Evolutionary conservation across 2,329 filamentous ascomycete species (phyloP).

Genomic region (Colletotrichum higginsianum): DNA sequence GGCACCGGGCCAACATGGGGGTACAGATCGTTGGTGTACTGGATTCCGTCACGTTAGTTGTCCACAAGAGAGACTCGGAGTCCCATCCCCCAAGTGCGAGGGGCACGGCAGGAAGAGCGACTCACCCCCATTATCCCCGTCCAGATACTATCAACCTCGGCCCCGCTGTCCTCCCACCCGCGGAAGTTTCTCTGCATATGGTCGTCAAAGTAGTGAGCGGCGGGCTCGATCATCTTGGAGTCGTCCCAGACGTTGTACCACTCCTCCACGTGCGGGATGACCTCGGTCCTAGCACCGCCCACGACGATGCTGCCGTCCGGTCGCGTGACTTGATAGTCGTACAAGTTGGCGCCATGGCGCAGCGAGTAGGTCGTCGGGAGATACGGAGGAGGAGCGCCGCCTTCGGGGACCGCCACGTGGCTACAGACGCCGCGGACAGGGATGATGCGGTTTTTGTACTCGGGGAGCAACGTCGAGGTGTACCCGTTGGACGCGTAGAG

Average conservation of each 20-base stretch:
- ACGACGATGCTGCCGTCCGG: conserved; percentile 61
- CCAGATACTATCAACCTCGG: conserved; percentile 56
- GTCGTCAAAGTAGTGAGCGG: conserved; percentile 57
- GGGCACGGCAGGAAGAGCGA: background rate
- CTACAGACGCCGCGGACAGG: conserved; percentile 69
- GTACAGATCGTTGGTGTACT: conserved; percentile 37
- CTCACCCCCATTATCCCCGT: conserved; percentile 53
- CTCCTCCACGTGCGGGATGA: conserved; percentile 41
- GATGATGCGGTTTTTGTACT: conserved; percentile 73
- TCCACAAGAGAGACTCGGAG: conserved; percentile 40
- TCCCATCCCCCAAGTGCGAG: background rate
- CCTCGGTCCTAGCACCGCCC: conserved; percentile 53
- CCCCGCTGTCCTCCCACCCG: conserved; percentile 62
- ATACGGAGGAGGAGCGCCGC: conserved; percentile 36
- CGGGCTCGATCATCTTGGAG: conserved; percentile 54
- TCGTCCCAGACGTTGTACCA: conserved; percentile 64
- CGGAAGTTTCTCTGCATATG: conserved; percentile 62
- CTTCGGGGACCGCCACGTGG: conserved; percentile 47
- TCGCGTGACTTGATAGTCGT: conserved; percentile 60
- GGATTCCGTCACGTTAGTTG: conserved; percentile 56
- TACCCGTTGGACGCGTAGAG: conserved; percentile 79
- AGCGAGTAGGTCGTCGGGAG: conserved; percentile 48
- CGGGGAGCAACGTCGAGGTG: conserved; percentile 71
- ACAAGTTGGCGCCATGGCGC: conserved; percentile 42
- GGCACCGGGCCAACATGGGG: conserved; percentile 51